Conservation (phyloP, 106 monocot species). For the Platanthera guangdongensis region DNA sequence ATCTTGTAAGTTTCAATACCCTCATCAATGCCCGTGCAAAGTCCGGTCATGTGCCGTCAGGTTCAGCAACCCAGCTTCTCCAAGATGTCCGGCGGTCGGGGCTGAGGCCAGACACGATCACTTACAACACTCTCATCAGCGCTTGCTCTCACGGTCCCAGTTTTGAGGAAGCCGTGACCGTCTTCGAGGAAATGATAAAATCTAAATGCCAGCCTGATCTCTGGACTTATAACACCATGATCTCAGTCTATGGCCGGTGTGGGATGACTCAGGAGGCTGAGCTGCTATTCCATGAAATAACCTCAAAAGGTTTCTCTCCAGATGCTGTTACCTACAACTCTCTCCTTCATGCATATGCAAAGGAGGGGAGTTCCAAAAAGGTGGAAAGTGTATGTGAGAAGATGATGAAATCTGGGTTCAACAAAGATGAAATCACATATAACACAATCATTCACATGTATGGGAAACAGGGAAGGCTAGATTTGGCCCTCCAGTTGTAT, state of each 20-base stretch:
- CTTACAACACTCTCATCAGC: slow-evolving; percentile 87
- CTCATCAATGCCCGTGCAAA: slow-evolving; percentile 77
- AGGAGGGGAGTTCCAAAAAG: slow-evolving; percentile 29
- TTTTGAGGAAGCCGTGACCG: slow-evolving; percentile 47
- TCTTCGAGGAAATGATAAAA: slow-evolving; percentile 56
- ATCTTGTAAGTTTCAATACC: slow-evolving; percentile 93
- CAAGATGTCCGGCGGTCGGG: slow-evolving; percentile 53
- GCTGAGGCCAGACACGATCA: slow-evolving; percentile 75
- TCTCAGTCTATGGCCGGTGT: slow-evolving; percentile 65
- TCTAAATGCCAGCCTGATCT: slow-evolving; percentile 71
- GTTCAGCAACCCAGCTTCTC: slow-evolving; percentile 52
- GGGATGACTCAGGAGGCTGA: slow-evolving; percentile 50
- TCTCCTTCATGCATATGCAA: slow-evolving; percentile 79
- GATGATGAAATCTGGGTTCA: slow-evolving; percentile 66
- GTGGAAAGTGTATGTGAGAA: slow-evolving; percentile 60
- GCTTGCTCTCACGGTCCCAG: slow-evolving; percentile 52
- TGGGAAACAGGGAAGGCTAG: slow-evolving; percentile 66
- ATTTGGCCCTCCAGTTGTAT: slow-evolving; percentile 51
- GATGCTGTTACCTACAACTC: slow-evolving; percentile 95
- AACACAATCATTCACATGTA: slow-evolving; percentile 98
- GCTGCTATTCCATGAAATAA: slow-evolving; percentile 50
- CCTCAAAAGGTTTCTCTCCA: slow-evolving; percentile 46
- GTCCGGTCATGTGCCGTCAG: slow-evolving; percentile 35
- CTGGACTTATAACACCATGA: slow-evolving; percentile 92
- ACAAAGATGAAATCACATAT: slow-evolving; percentile 87